These are phyloP conservation scores for Diaporthe helianthi DNA, from an alignment of 2,329 filamentous ascomycete species.

Conservation along the genomic window DNA sequence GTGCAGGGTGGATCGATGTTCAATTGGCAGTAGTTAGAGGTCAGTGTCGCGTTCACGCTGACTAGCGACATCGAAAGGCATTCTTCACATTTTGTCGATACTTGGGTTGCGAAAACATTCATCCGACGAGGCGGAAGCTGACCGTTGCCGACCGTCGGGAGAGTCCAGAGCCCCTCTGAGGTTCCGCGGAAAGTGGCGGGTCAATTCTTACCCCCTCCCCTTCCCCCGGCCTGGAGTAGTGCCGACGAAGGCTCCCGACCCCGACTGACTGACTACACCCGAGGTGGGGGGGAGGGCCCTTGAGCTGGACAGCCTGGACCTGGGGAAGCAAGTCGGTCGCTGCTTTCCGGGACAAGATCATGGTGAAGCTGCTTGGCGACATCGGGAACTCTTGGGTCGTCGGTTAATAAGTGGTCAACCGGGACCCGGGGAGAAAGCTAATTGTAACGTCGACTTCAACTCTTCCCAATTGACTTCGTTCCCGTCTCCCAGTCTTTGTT, in stretches of 20 bases:
- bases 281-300: conserved; percentile 11
- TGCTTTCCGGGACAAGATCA: conserved; percentile 23
- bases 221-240: conserved; percentile 4
- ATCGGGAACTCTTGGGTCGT: conserved; percentile 14
- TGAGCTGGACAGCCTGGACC: not conserved
- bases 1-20: not conserved
- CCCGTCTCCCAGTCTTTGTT: not conserved
- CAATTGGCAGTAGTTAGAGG: not conserved
- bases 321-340: conserved; percentile 5
- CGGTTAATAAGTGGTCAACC: conserved; percentile 10
- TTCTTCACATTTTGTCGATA: not conserved
- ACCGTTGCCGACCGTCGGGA: conserved; percentile 4
- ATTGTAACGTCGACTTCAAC: not conserved
- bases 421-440: not conserved
- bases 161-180: conserved; percentile 13
- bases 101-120: conserved; percentile 28
- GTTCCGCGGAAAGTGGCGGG: conserved; percentile 27
- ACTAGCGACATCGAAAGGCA: not conserved
- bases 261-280: conserved; percentile 2
- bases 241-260: conserved; percentile 29
- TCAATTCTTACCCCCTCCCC: conserved; percentile 32
- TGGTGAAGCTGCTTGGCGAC: conserved; percentile 18
- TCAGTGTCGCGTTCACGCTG: not conserved
- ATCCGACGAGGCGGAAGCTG: conserved; percentile 22
- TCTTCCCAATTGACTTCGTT: not conserved